Conservation (phyloP, 768 basidiomycete species). For the Boletellus ananiceps region DNA sequence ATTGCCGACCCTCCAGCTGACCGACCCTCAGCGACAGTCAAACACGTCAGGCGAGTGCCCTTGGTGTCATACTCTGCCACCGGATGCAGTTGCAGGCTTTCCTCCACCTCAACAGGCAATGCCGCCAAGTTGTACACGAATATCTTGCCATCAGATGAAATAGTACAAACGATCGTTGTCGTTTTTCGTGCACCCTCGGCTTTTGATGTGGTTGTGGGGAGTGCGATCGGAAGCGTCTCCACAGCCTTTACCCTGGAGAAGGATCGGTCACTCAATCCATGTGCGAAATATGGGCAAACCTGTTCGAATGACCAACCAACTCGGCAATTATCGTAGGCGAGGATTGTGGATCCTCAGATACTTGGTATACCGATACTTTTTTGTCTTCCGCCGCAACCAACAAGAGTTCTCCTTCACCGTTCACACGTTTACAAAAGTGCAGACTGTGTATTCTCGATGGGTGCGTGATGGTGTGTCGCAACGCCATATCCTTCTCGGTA, state of each 20-base stretch:
- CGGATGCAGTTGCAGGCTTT: conserved; percentile 43
- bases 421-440: conserved; percentile 62
- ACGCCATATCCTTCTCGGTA: conserved; percentile 63
- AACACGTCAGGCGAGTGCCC: conserved; percentile 79
- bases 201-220: conserved; percentile 35
- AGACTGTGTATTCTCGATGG: conserved; percentile 82
- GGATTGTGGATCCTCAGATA: conserved; percentile 42
- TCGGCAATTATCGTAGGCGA: conserved; percentile 61
- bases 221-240: conserved; percentile 57
- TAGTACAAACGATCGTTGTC: conserved; percentile 67
- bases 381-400: conserved; percentile 89
- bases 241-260: conserved; percentile 71
- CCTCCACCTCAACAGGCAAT: conserved; percentile 34
- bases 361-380: conserved; percentile 72
- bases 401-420: conserved; percentile 60
- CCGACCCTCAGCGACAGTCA: conserved; percentile 54
- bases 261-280: background rate
- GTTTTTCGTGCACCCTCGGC: conserved; percentile 25
- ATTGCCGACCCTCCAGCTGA: conserved; percentile 10
- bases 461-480: conserved; percentile 69
- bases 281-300: conserved; percentile 42
- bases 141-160: conserved; percentile 87
- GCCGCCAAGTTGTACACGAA: conserved; percentile 66
- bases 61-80: conserved; percentile 76
- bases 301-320: conserved; percentile 78